Conservation (phyloP, 495 filamentous ascomycete genomes). For the Venustampulla echinocandica region DNA sequence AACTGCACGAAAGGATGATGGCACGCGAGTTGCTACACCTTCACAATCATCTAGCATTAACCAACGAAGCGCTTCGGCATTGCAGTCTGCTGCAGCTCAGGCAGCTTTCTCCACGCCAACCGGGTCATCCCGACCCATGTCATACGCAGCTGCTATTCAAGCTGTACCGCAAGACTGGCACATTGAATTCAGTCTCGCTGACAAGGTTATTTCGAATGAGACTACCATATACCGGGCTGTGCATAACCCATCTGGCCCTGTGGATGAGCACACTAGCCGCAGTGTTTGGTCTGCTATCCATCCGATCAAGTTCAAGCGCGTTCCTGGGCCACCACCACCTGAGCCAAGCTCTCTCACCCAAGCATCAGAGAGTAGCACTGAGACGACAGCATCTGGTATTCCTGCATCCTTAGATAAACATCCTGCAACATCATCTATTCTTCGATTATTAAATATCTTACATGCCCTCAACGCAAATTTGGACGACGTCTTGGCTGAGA, state of each 20-base stretch:
- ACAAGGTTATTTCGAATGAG: conserved; percentile 74
- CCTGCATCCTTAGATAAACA: conserved; percentile 81
- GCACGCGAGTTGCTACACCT: conserved; percentile 81
- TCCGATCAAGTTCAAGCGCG: conserved; percentile 83
- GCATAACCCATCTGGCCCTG: conserved; percentile 56
- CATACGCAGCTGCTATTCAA: conserved; percentile 78
- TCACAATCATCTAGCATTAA: conserved; percentile 48
- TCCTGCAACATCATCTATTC: conserved; percentile 73
- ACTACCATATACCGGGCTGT: conserved; percentile 96
- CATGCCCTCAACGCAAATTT: conserved; percentile 93
- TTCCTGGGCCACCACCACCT: conserved; percentile 76
- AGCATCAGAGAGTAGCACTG: conserved; percentile 36
- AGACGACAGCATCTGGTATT: conserved; percentile 46
- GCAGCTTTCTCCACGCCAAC: conserved; percentile 41
- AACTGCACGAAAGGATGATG: conserved; percentile 94
- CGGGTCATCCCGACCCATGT: conserved; percentile 45
- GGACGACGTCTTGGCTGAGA: conserved; percentile 91
- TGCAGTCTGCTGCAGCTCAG: conserved; percentile 27
- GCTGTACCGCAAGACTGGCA: conserved; percentile 90
- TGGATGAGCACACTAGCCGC: conserved; percentile 59
- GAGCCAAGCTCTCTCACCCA: conserved; percentile 61
- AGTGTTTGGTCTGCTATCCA: conserved; percentile 87
- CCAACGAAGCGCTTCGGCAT: conserved; percentile 26
- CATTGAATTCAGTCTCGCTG: conserved; percentile 88
- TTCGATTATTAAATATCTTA: conserved; percentile 81